phyloP scores from a whole-genome alignment of 2,329 filamentous ascomycete species.

The Stachybotrys chartarum region DNA sequence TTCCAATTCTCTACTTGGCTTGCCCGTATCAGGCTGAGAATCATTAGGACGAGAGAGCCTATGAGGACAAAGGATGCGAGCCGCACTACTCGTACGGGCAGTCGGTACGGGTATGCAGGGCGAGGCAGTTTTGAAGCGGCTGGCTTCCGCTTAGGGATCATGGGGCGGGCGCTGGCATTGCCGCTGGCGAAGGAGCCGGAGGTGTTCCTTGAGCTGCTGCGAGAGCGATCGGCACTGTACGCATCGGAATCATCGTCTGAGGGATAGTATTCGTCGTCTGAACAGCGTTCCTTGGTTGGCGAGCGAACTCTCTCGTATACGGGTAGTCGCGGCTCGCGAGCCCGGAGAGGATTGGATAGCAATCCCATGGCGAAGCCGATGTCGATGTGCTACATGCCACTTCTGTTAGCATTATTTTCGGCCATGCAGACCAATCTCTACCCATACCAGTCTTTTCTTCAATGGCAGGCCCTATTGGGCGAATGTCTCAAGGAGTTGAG shows the following conservation, averaged over 20 bases:
- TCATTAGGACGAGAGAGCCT: slow-evolving; percentile 65
- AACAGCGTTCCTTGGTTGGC: slow-evolving; percentile 42
- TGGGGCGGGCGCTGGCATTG: slow-evolving; percentile 31
- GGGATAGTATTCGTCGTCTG: slow-evolving; percentile 41
- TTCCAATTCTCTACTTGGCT: slow-evolving; percentile 63
- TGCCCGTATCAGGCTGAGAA: slow-evolving; percentile 66
- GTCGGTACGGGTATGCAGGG: slow-evolving; percentile 43
- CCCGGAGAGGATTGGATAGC: slow-evolving; percentile 38
- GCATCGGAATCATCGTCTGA: slow-evolving; percentile 37
- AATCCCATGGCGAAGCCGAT: slow-evolving; percentile 35
- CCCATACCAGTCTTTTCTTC: background rate
- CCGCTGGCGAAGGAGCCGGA: slow-evolving; percentile 33
- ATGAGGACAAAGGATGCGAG: slow-evolving; percentile 71
- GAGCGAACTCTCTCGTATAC: slow-evolving; percentile 39
- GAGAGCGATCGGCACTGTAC: slow-evolving; percentile 36
- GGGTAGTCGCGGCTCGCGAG: slow-evolving; percentile 41
- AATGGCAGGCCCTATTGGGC: background rate
- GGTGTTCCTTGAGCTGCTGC: slow-evolving; percentile 46
- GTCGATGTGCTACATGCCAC: background rate
- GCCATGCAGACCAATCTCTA: background rate
- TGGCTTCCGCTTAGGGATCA: slow-evolving; percentile 31
- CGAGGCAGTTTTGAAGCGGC: slow-evolving; percentile 11
- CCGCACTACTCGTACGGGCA: slow-evolving; percentile 67
- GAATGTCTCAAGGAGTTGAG: background rate
- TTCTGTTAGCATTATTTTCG: too few species aligned